phyloP scores from a whole-genome alignment of 495 filamentous ascomycete species.

The Podospora pseudocomata region DNA sequence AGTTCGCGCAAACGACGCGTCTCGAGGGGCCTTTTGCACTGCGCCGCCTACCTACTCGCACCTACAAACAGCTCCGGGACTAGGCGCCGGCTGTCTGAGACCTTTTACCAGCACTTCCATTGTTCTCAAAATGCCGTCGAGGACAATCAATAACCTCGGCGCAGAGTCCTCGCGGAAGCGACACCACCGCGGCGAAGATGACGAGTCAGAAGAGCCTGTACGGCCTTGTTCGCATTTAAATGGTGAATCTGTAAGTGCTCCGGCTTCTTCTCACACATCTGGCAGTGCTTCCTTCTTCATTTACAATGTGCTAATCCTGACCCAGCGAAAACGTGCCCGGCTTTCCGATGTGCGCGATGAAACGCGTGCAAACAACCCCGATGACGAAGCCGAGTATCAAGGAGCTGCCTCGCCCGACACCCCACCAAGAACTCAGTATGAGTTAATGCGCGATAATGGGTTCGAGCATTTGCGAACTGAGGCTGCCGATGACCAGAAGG shows the following conservation, averaged over 20 bases:
- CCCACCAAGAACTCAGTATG: constrained; percentile 49
- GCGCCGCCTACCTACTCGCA: not conserved
- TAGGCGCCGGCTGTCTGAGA: not conserved
- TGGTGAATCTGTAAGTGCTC: constrained; percentile 42
- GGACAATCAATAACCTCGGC: constrained; percentile 18
- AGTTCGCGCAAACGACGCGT: constrained; percentile 3
- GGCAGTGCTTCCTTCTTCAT: not conserved
- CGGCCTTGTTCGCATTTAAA: constrained; percentile 44
- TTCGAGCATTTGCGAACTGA: constrained; percentile 53
- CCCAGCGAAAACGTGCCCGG: constrained; percentile 45
- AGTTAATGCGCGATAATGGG: constrained; percentile 47
- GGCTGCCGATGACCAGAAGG: constrained; percentile 59
- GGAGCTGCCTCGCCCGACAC: constrained; percentile 22
- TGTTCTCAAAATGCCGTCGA: constrained; percentile 21
- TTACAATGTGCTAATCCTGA: not conserved
- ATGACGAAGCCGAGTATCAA: constrained; percentile 37
- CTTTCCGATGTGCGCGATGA: constrained; percentile 32
- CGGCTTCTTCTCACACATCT: not conserved
- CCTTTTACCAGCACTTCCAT: not conserved
- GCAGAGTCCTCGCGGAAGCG: constrained; percentile 31
- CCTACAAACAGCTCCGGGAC: not conserved
- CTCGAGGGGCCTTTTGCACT: not conserved
- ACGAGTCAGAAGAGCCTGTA: constrained; percentile 46
- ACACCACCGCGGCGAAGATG: constrained; percentile 44
- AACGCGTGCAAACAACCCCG: constrained; percentile 23